Evolutionary conservation across 2,329 filamentous ascomycete species (phyloP).

Genomic region (Trichoderma simmonsii): DNA sequence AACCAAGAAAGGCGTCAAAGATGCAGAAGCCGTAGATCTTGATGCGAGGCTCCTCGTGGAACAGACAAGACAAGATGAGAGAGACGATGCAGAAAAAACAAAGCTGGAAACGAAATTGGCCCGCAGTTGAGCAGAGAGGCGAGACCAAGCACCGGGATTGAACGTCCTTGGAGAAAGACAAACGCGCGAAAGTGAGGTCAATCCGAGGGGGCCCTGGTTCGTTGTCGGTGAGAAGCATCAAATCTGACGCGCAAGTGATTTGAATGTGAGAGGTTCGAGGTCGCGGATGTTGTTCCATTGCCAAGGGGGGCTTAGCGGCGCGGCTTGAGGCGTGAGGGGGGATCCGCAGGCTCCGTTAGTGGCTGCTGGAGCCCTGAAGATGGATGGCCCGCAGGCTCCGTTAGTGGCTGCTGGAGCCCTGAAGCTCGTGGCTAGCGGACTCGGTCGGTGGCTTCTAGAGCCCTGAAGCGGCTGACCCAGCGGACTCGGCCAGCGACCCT

Average conservation of each 20-base stretch:
- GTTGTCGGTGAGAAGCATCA: conserved; percentile 16
- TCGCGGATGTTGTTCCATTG: conserved; percentile 11
- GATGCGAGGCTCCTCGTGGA: neutral
- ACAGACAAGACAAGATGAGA: neutral
- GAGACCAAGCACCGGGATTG: neutral
- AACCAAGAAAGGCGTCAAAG: neutral
- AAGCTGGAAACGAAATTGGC: neutral
- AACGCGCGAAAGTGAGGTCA: conserved; percentile 4
- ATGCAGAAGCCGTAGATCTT: neutral
- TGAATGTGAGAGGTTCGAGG: neutral
- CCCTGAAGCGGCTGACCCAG: conserved; percentile 5
- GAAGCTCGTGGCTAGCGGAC: neutral
- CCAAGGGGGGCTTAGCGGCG: conserved; percentile 1
- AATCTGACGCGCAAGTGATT: conserved; percentile 13
- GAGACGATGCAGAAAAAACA: neutral
- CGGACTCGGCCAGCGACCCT: conserved; percentile 14
- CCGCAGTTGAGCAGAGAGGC: neutral
- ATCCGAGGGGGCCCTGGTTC: conserved; percentile 9
- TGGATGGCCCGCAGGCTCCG: neutral
- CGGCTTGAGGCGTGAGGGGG: neutral
- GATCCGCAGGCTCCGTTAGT: neutral
- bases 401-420: neutral
- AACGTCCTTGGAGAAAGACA: neutral
- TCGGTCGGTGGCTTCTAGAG: neutral
- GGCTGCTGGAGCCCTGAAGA: neutral